Evolutionary conservation across 2,329 filamentous ascomycete genomes (phyloP), one percentile per base, ranked within the genome.

Genomic region (Coniochaeta sp.): DNA sequence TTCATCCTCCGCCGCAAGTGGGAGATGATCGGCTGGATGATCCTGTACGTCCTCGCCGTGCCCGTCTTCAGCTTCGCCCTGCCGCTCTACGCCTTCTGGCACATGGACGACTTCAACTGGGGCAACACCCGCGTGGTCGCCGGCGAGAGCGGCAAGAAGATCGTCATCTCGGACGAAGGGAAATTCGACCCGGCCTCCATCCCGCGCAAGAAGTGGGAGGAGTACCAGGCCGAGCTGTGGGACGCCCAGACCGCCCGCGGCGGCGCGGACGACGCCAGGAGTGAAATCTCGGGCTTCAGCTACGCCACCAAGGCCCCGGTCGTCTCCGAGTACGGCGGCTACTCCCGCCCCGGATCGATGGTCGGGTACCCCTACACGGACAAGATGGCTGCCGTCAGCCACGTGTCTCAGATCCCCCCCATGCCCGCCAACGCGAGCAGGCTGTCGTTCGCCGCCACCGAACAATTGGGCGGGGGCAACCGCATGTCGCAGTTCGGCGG

Each of bases 21-120:
- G 94, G 92, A 99, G 68, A 97, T 97, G 92, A 87, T 99, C 60
- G 94, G 92, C 31, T 99, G 94, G 94, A 96, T 99, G 91, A 77
- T 99, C 60, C 83, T 99, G 56, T 99, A 99, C 70, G 81, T 99
- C 54, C 57, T 94, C 27, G 92, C 94, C 51, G 87, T 95, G 55
- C 92, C 92, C 1, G 82, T 99, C 57, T 99, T 96, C 78, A 86
- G 89, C 40, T 90, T 95, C 57, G 91, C 81, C 53, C 79, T 99
- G 42, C 94, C 94, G 1, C 74, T 99, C 26, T 97, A 97, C 69
- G 80, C 92, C 48, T 99, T 99, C 81, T 99, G 94, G 94, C 82
- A 96, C 73, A 97, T 97, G 94, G 94, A 99, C 69, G 94, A 99
- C 72, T 99, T 99, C 81, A 89, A 87, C 62, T 99, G 94, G 94